These are phyloP conservation scores for Zoysia pacifica DNA, from an alignment of 176 grass and related monocot species.

Conservation along the genomic window DNA sequence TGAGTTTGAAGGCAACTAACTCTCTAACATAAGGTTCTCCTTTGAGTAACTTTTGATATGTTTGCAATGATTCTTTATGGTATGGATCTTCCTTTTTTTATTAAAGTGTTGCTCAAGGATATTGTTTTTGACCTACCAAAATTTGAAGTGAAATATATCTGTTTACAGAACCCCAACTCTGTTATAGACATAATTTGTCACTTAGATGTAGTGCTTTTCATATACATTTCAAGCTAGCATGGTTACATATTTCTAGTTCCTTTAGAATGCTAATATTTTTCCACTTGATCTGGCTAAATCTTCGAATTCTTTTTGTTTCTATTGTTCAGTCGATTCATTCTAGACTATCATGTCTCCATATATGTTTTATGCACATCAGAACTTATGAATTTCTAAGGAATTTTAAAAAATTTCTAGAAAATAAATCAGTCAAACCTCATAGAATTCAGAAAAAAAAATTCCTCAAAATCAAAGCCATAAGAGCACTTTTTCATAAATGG, in stretches of 20 bases:
- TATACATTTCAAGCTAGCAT: neutral
- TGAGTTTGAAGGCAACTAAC: slow-evolving; percentile 28
- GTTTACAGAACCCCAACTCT: neutral
- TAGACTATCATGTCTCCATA: neutral
- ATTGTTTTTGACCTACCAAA: neutral
- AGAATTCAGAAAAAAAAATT: neutral
- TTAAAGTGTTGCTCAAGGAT: neutral
- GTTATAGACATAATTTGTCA: too few relatives aligned
- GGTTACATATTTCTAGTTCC: neutral
- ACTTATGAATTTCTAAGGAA: neutral
- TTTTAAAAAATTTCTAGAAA: neutral
- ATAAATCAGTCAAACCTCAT: neutral
- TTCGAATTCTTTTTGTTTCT: neutral
- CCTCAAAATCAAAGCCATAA: too few relatives aligned
- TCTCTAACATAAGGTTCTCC: neutral
- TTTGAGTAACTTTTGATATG: neutral
- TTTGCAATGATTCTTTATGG: neutral
- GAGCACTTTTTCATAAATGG: too few relatives aligned
- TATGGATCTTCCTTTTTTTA: neutral
- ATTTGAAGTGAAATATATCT: neutral
- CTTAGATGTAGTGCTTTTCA: neutral
- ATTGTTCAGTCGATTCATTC: neutral
- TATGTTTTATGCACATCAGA: neutral
- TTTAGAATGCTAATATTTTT: neutral
- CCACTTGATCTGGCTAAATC: neutral